Evolutionary conservation across 163 green algal genomes (phyloP), one percentile per base, ranked within the genome.

Genomic region (Chloromonas sp.): DNA sequence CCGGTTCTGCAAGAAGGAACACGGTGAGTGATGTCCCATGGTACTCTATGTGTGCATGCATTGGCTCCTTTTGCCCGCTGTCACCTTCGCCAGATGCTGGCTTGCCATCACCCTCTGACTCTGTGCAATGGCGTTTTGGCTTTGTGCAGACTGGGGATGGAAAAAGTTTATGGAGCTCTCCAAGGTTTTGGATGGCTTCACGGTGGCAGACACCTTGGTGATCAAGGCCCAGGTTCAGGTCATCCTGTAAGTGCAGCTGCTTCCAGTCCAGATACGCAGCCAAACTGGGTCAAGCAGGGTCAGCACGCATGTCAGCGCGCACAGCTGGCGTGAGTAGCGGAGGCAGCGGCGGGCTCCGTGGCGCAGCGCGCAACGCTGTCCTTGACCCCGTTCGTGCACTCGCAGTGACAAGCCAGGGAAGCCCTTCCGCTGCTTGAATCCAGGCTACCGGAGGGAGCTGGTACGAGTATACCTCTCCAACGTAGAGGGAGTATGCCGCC

Each of bases 1-100:
- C 91, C 93, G 97, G 57, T 99, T 99, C 92, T 99, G 96, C 94
- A 99, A 99, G 88, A 99, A 99, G 92, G 97, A 99, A 92, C 97
- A 99, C 88, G 36, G 36, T 36, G 36, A 36, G 36, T 36, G 36
- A 36, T 36, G 36, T 36, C 36, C 36, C 36, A 36, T 36, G 36
- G 36, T 36, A 36, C 36, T 36, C 36, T 36, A 36, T 36, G 36
- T 36, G 36, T 36, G 36, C 36, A 36, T 36, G 36, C 36, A 36
- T 36, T 36, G 36, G 36, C 36, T 36, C 36, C 36, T 36, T 36
- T 36, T 36, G 36, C 36, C 36, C 36, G 36, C 36, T 36, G 36
- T 36, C 36, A 36, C 36, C 36, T 36, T 36, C 36, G 36, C 36
- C 36, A 36, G 36, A 36, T 36, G 36, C 36, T 36, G 36, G 36